These are phyloP conservation scores for Penicillium canariense DNA, from an alignment of 495 filamentous ascomycete species.

Conservation along the genomic window DNA sequence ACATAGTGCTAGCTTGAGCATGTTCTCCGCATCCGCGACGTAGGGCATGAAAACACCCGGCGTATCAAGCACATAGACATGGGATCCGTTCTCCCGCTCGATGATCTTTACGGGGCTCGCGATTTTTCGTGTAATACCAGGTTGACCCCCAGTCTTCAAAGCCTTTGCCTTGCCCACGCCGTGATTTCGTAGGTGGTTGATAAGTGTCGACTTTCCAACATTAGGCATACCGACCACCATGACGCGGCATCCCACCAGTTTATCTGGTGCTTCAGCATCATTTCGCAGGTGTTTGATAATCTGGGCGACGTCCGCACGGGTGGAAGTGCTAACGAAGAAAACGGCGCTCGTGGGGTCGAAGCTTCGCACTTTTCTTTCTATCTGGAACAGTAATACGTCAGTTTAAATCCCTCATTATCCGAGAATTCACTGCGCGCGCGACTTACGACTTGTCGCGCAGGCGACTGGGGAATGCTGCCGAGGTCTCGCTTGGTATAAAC, in stretches of 20 bases:
- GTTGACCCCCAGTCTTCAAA: conserved; percentile 77
- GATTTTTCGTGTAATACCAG: conserved; percentile 87
- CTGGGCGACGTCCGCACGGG: conserved; percentile 46
- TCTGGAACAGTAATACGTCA: conserved; percentile 17
- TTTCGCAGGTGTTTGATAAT: conserved; percentile 58
- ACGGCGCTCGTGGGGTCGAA: conserved; percentile 59
- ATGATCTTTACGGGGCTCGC: conserved; percentile 79
- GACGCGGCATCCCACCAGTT: conserved; percentile 68
- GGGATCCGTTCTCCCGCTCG: conserved; percentile 47
- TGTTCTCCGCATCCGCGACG: conserved; percentile 75
- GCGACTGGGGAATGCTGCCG: conserved; percentile 41
- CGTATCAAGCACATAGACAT: conserved; percentile 69
- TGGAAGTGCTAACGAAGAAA: conserved; percentile 61
- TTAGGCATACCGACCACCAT: conserved; percentile 98
- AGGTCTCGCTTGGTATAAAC: conserved; percentile 93
- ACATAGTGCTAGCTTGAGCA: conserved; percentile 88
- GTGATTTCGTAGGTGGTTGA: conserved; percentile 75
- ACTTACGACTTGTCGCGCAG: conserved; percentile 31
- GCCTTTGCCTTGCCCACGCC: conserved; percentile 74
- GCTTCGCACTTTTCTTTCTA: conserved; percentile 48
- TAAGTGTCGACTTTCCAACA: conserved; percentile 82
- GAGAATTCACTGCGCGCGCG: neutral
- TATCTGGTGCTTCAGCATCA: conserved; percentile 44
- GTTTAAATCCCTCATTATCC: neutral
- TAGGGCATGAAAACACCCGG: conserved; percentile 93